Evolutionary conservation across 2,329 filamentous ascomycete species (phyloP).

Genomic region (Chalaropsis thielavioides): DNA sequence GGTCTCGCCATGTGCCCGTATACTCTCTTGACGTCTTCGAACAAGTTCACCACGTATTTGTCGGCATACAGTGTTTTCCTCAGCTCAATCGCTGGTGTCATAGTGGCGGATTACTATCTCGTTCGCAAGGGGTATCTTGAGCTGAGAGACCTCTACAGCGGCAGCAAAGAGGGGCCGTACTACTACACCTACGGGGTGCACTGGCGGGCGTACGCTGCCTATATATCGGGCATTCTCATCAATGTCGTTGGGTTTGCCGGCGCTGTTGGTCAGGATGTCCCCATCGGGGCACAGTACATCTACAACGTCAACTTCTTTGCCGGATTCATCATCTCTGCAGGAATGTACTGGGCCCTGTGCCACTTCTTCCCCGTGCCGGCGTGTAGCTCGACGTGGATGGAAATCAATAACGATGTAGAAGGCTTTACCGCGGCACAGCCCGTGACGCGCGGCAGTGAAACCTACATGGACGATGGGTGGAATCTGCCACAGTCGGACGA

Average conservation of each 20-base stretch:
- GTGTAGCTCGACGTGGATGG: constrained; percentile 61
- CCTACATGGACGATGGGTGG: constrained; percentile 28
- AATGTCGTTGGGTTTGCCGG: constrained; percentile 87
- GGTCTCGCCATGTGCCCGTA: constrained; percentile 80
- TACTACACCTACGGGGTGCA: constrained; percentile 60
- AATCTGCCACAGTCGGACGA: constrained; percentile 16
- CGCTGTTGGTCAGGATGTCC: constrained; percentile 56
- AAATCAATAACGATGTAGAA: constrained; percentile 52
- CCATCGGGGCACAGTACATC: constrained; percentile 65
- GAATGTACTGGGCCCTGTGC: constrained; percentile 57
- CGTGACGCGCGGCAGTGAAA: constrained; percentile 22
- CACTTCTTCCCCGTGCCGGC: constrained; percentile 57
- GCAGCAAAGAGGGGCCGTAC: constrained; percentile 52
- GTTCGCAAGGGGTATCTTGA: constrained; percentile 72
- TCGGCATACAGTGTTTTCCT: constrained; percentile 88
- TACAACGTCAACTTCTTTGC: constrained; percentile 87
- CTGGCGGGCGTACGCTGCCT: constrained; percentile 72
- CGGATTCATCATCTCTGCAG: constrained; percentile 57
- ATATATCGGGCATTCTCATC: constrained; percentile 69
- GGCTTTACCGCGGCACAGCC: constrained; percentile 35
- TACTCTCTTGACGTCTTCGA: constrained; percentile 58
- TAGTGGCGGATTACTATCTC: constrained; percentile 74
- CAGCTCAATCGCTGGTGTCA: constrained; percentile 86
- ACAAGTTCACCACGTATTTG: constrained; percentile 82
- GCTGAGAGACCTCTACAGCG: constrained; percentile 65